These are phyloP conservation scores for Inga leiocalycina DNA, from an alignment of 306 rosid species.

Conservation along the genomic window DNA sequence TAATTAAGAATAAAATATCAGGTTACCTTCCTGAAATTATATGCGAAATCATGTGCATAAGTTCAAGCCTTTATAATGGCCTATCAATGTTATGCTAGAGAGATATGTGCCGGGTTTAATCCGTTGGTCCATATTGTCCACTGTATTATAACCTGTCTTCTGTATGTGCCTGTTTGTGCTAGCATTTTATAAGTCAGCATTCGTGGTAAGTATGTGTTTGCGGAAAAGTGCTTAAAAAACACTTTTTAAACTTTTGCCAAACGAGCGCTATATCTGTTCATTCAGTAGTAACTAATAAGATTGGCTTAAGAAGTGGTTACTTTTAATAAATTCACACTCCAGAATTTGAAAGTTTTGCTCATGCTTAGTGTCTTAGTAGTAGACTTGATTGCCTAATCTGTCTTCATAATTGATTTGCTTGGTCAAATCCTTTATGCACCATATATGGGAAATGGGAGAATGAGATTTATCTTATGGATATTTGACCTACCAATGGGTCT, in stretches of 20 bases:
- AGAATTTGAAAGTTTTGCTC: not conserved
- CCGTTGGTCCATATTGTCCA: not conserved
- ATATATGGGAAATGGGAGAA: not conserved
- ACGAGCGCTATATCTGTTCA: not conserved
- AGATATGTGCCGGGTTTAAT: conserved; percentile 1
- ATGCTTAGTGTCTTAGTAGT: not conserved
- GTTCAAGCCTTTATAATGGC: not conserved
- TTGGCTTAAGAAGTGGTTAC: not conserved
- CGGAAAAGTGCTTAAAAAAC: no score
- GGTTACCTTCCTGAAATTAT: not conserved
- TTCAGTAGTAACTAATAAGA: not conserved
- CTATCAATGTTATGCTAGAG: not conserved
- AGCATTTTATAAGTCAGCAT: no score
- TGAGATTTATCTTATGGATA: not conserved
- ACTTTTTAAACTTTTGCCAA: no score
- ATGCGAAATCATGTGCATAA: not conserved
- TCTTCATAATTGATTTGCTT: not conserved
- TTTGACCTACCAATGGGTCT: not conserved
- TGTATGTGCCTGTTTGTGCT: no score
- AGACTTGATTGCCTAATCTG: not conserved
- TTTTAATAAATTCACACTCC: not conserved
- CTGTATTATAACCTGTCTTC: not conserved
- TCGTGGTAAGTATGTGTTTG: no score
- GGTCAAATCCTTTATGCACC: not conserved
- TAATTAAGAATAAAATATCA: not conserved